phyloP scores from a whole-genome alignment of 1,284 basidiomycete species.

The Hemileia vastatrix region DNA sequence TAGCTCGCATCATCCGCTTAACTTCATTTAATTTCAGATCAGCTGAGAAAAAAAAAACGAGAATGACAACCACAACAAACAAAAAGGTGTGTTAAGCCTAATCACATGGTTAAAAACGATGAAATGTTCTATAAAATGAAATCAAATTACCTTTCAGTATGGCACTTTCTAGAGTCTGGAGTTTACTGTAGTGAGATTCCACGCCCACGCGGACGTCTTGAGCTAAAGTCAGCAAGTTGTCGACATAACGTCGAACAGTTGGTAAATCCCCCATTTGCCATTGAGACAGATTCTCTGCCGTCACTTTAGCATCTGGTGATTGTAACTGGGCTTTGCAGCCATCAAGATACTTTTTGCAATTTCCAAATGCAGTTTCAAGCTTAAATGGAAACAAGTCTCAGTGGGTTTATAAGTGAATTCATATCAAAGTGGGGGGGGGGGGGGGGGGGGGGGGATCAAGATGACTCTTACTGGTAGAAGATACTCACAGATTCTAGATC shows the following conservation, averaged over 20 bases:
- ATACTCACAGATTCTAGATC: slow-evolving; percentile 17
- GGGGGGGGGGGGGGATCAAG: too few relatives aligned
- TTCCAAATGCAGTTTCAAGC: slow-evolving; percentile 7
- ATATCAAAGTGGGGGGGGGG: neutral
- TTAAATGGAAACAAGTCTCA: slow-evolving; percentile 7
- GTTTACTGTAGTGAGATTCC: neutral
- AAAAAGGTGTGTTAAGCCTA: too few relatives aligned
- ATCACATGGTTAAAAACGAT: too few relatives aligned
- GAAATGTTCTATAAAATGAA: neutral
- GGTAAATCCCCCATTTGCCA: slow-evolving; percentile 18
- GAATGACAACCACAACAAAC: too few relatives aligned
- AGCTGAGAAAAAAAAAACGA: slow-evolving; percentile 1
- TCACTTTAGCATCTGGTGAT: neutral
- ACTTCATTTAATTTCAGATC: slow-evolving; percentile 20
- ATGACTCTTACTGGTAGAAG: too few relatives aligned
- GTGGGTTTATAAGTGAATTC: neutral
- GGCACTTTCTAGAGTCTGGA: slow-evolving; percentile 6
- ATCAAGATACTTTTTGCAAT: slow-evolving; percentile 7
- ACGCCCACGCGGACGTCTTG: neutral
- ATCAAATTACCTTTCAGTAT: slow-evolving; percentile 6
- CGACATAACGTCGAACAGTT: neutral
- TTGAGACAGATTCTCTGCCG: neutral
- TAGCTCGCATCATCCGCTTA: slow-evolving; percentile 14
- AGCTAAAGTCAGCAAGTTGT: neutral
- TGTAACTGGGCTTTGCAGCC: slow-evolving; percentile 2